Conservation (phyloP, 495 filamentous ascomycete species). For the Aspergillus leporis region DNA sequence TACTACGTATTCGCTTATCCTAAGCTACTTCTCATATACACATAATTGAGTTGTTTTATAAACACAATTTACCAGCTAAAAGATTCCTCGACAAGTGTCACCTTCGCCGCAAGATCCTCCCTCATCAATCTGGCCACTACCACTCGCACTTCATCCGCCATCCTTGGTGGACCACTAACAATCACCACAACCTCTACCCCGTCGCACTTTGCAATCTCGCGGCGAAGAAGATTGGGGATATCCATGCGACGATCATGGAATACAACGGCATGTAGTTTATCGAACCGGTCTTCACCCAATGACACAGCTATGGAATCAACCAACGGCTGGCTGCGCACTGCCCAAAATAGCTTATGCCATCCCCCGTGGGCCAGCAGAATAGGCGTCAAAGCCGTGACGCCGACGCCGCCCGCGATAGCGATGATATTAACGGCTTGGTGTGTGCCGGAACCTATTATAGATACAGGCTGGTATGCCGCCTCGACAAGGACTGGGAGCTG, state of each 20-base stretch:
- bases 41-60: too few relatives aligned
- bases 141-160: slow-evolving; percentile 3
- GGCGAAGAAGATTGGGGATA: neutral
- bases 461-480: neutral
- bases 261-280: neutral
- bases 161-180: neutral
- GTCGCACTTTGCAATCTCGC: neutral
- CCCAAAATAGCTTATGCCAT: slow-evolving; percentile 1
- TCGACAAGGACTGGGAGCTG: slow-evolving; percentile 3
- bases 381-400: neutral
- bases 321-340: neutral
- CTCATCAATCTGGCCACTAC: neutral
- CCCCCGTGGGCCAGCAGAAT: neutral
- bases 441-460: neutral
- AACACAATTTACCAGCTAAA: slow-evolving; percentile 8
- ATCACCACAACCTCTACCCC: neutral
- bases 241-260: neutral
- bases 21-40: too few relatives aligned
- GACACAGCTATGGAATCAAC: neutral
- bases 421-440: neutral
- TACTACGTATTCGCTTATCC: too few relatives aligned
- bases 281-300: neutral
- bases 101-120: neutral
- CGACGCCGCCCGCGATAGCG: slow-evolving; percentile 2
- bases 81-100: slow-evolving; percentile 2